A percentile compares a stretch with the other conserved stretches of the same genome.
Evolutionary conservation across 192 early-diverging fungal genomes (phyloP).

Genomic region (Gonapodya prolifera): DNA sequence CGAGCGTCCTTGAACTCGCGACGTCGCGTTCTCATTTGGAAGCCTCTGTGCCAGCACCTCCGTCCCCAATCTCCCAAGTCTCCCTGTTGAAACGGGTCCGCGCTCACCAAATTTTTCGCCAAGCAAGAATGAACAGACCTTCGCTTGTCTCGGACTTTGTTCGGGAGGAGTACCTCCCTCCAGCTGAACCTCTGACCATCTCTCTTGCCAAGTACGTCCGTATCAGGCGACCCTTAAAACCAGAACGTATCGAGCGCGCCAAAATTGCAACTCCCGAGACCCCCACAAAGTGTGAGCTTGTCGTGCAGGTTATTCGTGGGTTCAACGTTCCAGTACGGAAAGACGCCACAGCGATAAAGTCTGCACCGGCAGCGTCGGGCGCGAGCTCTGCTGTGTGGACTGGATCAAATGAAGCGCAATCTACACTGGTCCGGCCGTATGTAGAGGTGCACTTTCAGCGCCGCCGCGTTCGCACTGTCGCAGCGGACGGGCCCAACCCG

Average conservation of each 20-base stretch:
- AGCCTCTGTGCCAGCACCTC: not conserved
- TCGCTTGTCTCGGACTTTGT: slow-evolving; percentile 29
- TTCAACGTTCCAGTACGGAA: slow-evolving; percentile 30
- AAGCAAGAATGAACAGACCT: slow-evolving; percentile 19
- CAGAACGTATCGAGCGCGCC: slow-evolving; percentile 17
- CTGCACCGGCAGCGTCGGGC: not conserved
- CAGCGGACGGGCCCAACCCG: slow-evolving; percentile 30
- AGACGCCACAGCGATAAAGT: slow-evolving; percentile 8
- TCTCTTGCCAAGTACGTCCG: slow-evolving; percentile 18
- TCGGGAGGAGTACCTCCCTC: slow-evolving; percentile 25
- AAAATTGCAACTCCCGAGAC: slow-evolving; percentile 11
- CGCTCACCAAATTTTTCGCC: slow-evolving; percentile 28
- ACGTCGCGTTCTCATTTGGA: not conserved
- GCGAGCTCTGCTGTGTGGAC: not conserved
- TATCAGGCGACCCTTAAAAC: slow-evolving; percentile 29
- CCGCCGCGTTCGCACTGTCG: slow-evolving; percentile 16
- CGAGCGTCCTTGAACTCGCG: not conserved
- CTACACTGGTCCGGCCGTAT: slow-evolving; percentile 28
- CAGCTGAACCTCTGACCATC: slow-evolving; percentile 10
- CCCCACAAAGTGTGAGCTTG: slow-evolving; percentile 25
- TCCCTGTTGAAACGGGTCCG: slow-evolving; percentile 31
- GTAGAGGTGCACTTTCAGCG: slow-evolving; percentile 36
- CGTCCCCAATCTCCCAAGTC: not conserved
- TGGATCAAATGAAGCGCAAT: not conserved
- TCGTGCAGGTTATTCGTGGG: slow-evolving; percentile 28